phyloP scores from a whole-genome alignment of 2,329 filamentous ascomycete genomes.

The Stenocarpella maydis region DNA sequence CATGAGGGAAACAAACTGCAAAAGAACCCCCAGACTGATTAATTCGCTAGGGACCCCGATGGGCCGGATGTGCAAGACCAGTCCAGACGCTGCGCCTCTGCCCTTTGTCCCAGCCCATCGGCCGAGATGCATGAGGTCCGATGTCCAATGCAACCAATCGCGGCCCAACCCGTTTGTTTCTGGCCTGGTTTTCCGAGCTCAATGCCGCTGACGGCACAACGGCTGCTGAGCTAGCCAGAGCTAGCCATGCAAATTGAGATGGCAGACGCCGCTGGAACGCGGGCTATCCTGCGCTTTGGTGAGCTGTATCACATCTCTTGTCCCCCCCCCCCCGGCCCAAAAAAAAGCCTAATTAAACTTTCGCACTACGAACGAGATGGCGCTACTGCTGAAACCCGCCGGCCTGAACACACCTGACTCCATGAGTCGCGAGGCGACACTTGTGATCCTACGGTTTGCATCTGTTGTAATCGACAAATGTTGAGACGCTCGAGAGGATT shows the following conservation, averaged over 20 bases:
- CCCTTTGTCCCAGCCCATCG: background rate
- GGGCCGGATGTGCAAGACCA: background rate
- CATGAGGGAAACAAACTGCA: too few species aligned
- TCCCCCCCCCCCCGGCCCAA: background rate
- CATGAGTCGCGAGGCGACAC: background rate
- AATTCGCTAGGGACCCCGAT: background rate
- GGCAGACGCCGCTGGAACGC: slow-evolving; percentile 10
- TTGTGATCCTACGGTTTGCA: background rate
- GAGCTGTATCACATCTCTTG: background rate
- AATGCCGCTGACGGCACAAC: background rate
- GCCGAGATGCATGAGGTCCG: background rate
- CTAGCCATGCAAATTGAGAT: background rate
- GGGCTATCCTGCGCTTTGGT: background rate
- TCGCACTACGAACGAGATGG: background rate
- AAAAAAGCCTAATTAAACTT: slow-evolving; percentile 14
- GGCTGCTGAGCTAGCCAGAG: background rate
- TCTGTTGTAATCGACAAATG: background rate
- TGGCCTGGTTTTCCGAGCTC: background rate
- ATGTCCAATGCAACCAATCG: background rate
- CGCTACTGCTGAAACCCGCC: slow-evolving; percentile 14
- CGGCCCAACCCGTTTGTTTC: slow-evolving; percentile 9
- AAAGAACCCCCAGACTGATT: background rate
- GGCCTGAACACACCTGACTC: slow-evolving; percentile 16
- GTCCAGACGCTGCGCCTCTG: background rate
- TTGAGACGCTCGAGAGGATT: background rate